Conservation (phyloP, 257 asterid species). For the Paraleonurus japonicus region DNA sequence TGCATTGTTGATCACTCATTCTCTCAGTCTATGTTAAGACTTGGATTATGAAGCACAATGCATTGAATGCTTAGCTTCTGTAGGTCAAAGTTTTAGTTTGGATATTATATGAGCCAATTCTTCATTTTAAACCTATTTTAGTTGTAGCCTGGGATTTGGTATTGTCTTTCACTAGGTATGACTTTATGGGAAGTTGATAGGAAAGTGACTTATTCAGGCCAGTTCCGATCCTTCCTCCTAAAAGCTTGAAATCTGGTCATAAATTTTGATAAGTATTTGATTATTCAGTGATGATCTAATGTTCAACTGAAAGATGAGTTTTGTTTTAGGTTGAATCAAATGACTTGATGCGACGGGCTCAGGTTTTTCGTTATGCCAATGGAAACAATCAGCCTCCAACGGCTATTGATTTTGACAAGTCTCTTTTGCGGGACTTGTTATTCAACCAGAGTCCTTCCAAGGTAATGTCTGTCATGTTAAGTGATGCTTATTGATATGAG, state of each 20-base stretch:
- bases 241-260: conserved; percentile 13
- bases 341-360: conserved; percentile 84
- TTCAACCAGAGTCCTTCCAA: conserved; percentile 93
- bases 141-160: not conserved
- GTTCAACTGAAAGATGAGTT: conserved; percentile 17
- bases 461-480: conserved; percentile 41
- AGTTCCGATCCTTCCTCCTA: conserved; percentile 10
- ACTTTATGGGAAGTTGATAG: not conserved
- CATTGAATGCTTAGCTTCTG: not conserved
- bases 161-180: not conserved
- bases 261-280: not conserved
- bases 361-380: conserved; percentile 76
- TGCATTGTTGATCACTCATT: not conserved
- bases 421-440: conserved; percentile 70
- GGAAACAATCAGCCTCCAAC: conserved; percentile 86
- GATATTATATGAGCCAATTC: not conserved
- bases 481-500: not conserved
- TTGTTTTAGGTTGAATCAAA: conserved; percentile 70
- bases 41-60: not conserved
- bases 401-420: conserved; percentile 80
- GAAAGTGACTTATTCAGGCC: not conserved
- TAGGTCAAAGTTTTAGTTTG: not conserved
- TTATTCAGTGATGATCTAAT: not conserved
- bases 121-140: not conserved
- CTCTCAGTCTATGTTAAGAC: not conserved